Percentiles rank a stretch among this genome's conserved stretches.
These are phyloP conservation scores for Xylaria intraflava DNA, from an alignment of 495 filamentous ascomycete species.

Conservation along the genomic window DNA sequence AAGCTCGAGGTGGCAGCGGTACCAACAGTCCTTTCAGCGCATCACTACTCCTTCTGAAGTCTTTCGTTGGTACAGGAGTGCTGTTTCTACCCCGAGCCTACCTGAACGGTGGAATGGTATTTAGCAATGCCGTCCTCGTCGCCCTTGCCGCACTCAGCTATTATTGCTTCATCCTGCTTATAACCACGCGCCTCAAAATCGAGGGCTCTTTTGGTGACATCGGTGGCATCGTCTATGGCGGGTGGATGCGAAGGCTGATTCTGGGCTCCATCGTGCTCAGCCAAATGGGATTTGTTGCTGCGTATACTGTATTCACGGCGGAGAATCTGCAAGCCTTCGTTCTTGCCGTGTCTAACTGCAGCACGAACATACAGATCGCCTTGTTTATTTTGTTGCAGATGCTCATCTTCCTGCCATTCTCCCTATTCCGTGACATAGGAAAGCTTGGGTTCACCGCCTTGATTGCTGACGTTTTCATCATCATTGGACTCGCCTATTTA, in stretches of 20 bases:
- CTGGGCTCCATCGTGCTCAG: constrained; percentile 85
- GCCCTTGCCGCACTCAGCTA: constrained; percentile 79
- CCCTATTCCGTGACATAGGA: constrained; percentile 88
- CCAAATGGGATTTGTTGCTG: constrained; percentile 90
- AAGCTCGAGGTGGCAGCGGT: constrained; percentile 61
- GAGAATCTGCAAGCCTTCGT: constrained; percentile 95
- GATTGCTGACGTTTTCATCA: constrained; percentile 88
- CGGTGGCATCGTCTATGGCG: constrained; percentile 84
- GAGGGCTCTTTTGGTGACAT: constrained; percentile 94
- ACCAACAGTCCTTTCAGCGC: constrained; percentile 68
- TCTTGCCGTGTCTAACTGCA: constrained; percentile 71
- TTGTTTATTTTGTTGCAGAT: constrained; percentile 89
- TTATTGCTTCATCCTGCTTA: constrained; percentile 92
- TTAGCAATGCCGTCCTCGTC: constrained; percentile 84
- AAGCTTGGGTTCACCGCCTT: constrained; percentile 88
- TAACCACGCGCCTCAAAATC: constrained; percentile 75
- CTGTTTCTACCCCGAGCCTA: constrained; percentile 88
- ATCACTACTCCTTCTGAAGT: constrained; percentile 80
- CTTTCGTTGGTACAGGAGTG: constrained; percentile 96
- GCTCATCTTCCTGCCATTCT: constrained; percentile 86
- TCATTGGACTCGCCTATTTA: constrained; percentile 84
- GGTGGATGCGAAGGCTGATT: constrained; percentile 80
- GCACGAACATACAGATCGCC: constrained; percentile 72
- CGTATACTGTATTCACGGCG: constrained; percentile 97
- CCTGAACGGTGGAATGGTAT: constrained; percentile 94